Evolutionary conservation across 208 protist species (phyloP), one percentile per base, ranked within the genome.

Genomic region (Leishmania braziliensis): DNA sequence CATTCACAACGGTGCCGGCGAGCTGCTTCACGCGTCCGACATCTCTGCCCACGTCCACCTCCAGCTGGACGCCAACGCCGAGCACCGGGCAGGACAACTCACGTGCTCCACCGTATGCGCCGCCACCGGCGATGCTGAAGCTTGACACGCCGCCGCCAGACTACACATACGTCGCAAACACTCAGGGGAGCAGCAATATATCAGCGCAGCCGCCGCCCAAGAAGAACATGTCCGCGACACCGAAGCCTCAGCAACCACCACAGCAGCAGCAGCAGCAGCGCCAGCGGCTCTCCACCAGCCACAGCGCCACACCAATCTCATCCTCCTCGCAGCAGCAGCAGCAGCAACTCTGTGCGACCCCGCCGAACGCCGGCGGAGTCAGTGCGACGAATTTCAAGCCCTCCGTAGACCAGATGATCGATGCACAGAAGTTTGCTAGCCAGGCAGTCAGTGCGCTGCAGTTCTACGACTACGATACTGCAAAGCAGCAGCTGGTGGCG

Each of bases 391-490:
- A 53, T 2, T 81, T 86, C 26, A 83, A 83, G 69, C 86, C 89
- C 33, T 87, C 90, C 3, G 81, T 93, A 16, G 91, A 97, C 12
- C 86, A 86, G 9, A 95, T 97, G 84, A 92, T 97, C 48, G 89
- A 92, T 80, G 92, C 94, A 10, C 94, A 97, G 81, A 95, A 97
- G 66, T 87, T 84, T 65, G 89, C 88, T 0, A 86, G 87, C 48
- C 88, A 94, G 56, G 93, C 91, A 26, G 91, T 97, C 9, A 91
- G 87, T 63, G 93, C 93, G 18, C 82, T 97, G 26, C 92, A 95
- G 83, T 97, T 95, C 65, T 95, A 95, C 75, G 93, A 97, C 81
- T 73, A 90, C 82, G 77, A 81, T 1, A 93, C 78, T 51, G 93
- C 93, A 6, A 73, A 80, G 48, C 83, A 87, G 74, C 80, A 95